Conservation (phyloP, 768 basidiomycete species). For the Hygrophorus pudorinus region DNA sequence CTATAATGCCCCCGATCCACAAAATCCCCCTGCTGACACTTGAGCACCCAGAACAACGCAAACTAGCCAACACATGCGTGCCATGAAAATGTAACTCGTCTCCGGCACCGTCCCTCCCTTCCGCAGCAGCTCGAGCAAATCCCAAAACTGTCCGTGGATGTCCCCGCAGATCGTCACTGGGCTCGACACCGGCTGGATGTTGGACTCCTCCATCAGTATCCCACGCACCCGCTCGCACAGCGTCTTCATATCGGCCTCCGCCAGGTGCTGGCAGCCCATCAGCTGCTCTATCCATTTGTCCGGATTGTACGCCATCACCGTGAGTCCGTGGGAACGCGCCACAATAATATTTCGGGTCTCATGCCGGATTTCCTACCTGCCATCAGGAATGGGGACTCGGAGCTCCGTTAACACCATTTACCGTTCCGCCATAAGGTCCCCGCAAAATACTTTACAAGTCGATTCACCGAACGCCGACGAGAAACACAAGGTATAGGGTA, state of each 20-base stretch:
- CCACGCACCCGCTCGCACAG: constrained; percentile 86
- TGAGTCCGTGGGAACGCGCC: too few species aligned
- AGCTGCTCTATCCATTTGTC: constrained; percentile 88
- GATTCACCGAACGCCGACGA: too few species aligned
- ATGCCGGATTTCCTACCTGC: too few species aligned
- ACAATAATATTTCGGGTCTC: too few species aligned
- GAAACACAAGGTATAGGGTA: too few species aligned
- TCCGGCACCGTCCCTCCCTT: constrained; percentile 82
- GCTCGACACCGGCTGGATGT: constrained; percentile 91
- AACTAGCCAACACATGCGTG: constrained; percentile 42
- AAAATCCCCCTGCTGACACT: constrained; percentile 72
- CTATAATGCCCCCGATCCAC: constrained; percentile 96
- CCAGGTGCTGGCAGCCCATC: constrained; percentile 75
- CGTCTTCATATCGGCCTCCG: constrained; percentile 87
- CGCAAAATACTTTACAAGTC: background rate
- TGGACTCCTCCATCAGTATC: constrained; percentile 91
- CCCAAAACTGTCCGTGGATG: constrained; percentile 98
- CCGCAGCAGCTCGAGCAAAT: constrained; percentile 80
- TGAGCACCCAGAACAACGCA: constrained; percentile 15
- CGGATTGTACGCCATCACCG: constrained; percentile 36
- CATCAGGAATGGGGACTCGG: too few species aligned
- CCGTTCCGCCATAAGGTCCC: too few species aligned
- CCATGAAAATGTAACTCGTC: constrained; percentile 95
- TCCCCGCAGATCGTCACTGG: constrained; percentile 96
- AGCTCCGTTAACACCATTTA: too few species aligned